Evolutionary conservation across 352 stramenopile genomes (phyloP), one percentile per base, ranked within the genome.

Genomic region (Globisporangium abappressorium): DNA sequence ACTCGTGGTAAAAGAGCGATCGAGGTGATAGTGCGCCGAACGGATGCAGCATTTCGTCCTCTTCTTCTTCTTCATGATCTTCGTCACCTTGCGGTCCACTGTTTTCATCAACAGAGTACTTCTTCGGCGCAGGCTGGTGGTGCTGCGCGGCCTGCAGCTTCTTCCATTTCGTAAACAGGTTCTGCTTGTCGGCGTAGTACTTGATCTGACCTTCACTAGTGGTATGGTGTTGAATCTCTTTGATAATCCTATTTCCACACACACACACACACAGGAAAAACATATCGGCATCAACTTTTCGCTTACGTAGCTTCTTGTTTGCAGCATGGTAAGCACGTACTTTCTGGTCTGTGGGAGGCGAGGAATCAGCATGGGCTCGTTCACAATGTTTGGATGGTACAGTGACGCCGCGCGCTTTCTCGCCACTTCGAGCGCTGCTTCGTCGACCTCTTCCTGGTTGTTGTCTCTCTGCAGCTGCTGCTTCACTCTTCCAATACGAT

Each of bases 131-230:
- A 41, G 67, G 64, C 20, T 89, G 79, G 56, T 93, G 85, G 12
- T 85, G 70, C 24, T 87, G 77, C 7, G 82, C 81, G 0, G 70
- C 65, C 67, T 90, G 78, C 1, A 93, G 72, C 53, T 87, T 90
- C 43, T 86, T 85, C 85, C 85, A 93, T 61, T 93, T 93, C 1
- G 70, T 69, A 14, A 93, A 89, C n/a, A 93, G 74, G 38, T 89
- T 81, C 30, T 80, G 74, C 57, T 91, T 93, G 73, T 93, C 77
- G 5, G 78, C 67, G 51, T 90, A 91, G 62, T 80, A 89, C 61
- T 83, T 72, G 47, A 90, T 91, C 62, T 93, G 82, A 0, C 81
- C 82, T 15, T 82, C 61, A 18, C 74, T 76, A 0, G 81, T 85
- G 11, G 76, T 81, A 57, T 89, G 78, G 36, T 75, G 70, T 61